Evolutionary conservation across 768 basidiomycete species (phyloP).

Genomic region (Lactarius sp.): DNA sequence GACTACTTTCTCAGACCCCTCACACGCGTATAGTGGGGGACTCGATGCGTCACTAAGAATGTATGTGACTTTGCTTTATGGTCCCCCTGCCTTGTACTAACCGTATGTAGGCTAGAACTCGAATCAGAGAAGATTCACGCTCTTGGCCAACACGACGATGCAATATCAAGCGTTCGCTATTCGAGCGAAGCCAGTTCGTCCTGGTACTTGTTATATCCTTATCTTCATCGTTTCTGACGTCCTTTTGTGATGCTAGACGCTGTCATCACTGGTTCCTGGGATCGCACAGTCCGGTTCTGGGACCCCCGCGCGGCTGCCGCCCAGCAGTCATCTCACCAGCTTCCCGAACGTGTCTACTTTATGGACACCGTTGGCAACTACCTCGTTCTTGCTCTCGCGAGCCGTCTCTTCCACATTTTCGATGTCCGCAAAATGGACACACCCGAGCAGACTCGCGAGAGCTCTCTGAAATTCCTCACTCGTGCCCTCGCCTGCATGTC

Average conservation of each 20-base stretch:
- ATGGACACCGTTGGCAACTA: constrained; percentile 74
- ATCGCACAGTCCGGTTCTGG: constrained; percentile 83
- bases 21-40: constrained; percentile 78
- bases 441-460: constrained; percentile 79
- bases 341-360: constrained; percentile 83
- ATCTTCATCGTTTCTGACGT: not conserved
- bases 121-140: constrained; percentile 63
- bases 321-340: constrained; percentile 54
- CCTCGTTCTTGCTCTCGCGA: constrained; percentile 91
- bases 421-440: constrained; percentile 74
- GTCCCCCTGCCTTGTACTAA: not conserved
- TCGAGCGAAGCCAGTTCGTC: constrained; percentile 57
- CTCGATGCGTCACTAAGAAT: constrained; percentile 78
- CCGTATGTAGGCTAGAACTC: constrained; percentile 66
- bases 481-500: constrained; percentile 87
- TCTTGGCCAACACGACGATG: constrained; percentile 76
- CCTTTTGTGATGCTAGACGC: constrained; percentile 40
- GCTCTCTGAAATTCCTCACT: constrained; percentile 94
- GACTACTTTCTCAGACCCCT: constrained; percentile 64
- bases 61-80: constrained; percentile 43
- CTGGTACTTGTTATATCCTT: not conserved
- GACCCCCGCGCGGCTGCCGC: constrained; percentile 62
- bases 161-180: constrained; percentile 74
- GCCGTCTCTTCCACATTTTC: constrained; percentile 84
- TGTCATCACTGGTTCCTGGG: constrained; percentile 89